Base-by-base conservation (phyloP, 768 basidiomycete species). In the Udeniomyces megalosporus region DNA sequence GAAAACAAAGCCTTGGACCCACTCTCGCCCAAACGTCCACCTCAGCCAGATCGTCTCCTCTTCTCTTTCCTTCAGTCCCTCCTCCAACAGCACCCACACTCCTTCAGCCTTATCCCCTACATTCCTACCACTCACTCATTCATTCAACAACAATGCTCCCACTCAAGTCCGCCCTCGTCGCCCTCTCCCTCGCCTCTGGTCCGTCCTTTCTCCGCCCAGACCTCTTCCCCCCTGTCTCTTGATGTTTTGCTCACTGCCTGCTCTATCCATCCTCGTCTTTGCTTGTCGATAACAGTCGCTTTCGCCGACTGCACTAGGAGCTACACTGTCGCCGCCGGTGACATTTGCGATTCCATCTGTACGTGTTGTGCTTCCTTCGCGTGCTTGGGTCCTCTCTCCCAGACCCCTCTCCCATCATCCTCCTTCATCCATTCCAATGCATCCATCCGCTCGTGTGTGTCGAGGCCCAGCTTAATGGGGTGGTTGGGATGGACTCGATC, bases 311-410 rank as follows among this genome's bases (percentile, higher is more conserved):
- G 62, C 58, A 53, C 62, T 10, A 38, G 62, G 31, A 47, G 35
- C 38, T 64, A 64, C 62, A 64, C 62, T 49, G 62, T 64, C 57
- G 45, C 44, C 22, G 62, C 62, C 24, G 62, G 62, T 20, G 62
- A 64, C 45, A 59, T 64, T 52, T 64, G 62, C 31, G 62, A 64
- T 44, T 52, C 50, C 11, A 64, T 64, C 50, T 64, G 62, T 64
- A 44, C 38, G 62, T 64, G 3, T 34, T 26, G 14, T 17, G 45
- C 44, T 56, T 24, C n/a, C 11, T 29, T n/a, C 47, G 26, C 22
- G 32, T 51, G 29, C 35, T 26, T 53, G 12, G 15, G 14, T 28
- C 60, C 52, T 51, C 22, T 7, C 32, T 20, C 49, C 11, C 49
- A 8, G 28, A 35, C 38, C 2, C 4, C 14, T 31, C 26, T 26